These are phyloP conservation scores for Candida methanosorbosa DNA, from an alignment of 805 yeast species.

Conservation along the genomic window DNA sequence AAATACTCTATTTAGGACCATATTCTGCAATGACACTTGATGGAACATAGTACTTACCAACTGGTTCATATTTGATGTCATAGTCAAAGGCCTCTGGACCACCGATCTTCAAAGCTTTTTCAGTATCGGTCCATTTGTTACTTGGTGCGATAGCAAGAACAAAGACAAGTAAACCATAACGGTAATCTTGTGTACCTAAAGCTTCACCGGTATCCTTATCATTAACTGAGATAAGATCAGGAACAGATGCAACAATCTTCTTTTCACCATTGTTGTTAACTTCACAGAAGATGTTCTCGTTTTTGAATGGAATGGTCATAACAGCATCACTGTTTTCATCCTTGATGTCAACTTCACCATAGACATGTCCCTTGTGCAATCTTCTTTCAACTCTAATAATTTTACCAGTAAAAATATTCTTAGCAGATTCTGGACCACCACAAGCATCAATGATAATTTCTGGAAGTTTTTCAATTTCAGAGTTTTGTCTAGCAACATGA, in stretches of 20 bases:
- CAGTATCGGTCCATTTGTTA: slow-evolving; percentile 26
- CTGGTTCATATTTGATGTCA: slow-evolving; percentile 23
- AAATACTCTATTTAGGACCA: background rate
- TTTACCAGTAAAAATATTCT: slow-evolving; percentile 27
- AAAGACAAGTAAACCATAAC: slow-evolving; percentile 35
- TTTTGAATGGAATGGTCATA: slow-evolving; percentile 37
- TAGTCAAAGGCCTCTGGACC: slow-evolving; percentile 32
- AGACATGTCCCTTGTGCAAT: slow-evolving; percentile 29
- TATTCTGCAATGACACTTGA: slow-evolving; percentile 28
- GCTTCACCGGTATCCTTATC: slow-evolving; percentile 37
- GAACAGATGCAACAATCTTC: slow-evolving; percentile 31
- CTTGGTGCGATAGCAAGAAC: slow-evolving; percentile 32
- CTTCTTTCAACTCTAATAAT: slow-evolving; percentile 29
- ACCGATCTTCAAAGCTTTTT: slow-evolving; percentile 29
- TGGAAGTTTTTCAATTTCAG: slow-evolving; percentile 22
- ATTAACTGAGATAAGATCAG: slow-evolving; percentile 35
- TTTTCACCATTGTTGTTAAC: slow-evolving; percentile 13
- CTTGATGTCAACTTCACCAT: slow-evolving; percentile 26
- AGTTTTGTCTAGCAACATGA: slow-evolving; percentile 20
- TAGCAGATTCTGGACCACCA: slow-evolving; percentile 22
- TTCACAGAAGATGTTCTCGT: slow-evolving; percentile 33
- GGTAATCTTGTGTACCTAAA: slow-evolving; percentile 38
- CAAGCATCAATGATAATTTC: slow-evolving; percentile 23
- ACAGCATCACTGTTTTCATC: slow-evolving; percentile 3
- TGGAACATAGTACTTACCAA: slow-evolving; percentile 25